Percentiles rank a stretch among this genome's conserved stretches.
Conservation (phyloP, 1,139 yeast genomes). For the Magnusiomyces paraingens region DNA sequence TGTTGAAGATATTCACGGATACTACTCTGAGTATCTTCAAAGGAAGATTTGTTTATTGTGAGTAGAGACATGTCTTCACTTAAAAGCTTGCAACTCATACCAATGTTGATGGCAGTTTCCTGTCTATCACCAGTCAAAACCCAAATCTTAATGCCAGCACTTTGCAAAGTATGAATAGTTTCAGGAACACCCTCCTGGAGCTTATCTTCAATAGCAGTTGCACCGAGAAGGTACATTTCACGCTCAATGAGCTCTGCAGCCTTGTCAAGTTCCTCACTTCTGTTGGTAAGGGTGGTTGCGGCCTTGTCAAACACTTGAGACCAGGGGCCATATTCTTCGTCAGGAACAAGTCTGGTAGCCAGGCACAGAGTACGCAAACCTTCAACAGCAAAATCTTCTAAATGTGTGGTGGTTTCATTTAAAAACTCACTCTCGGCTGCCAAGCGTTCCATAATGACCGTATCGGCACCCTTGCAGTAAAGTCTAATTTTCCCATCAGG, state of each 20-base stretch:
- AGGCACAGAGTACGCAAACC: conserved; percentile 93
- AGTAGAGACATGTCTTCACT: conserved; percentile 95
- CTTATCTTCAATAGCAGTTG: conserved; percentile 97
- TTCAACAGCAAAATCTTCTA: conserved; percentile 95
- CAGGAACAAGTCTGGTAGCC: conserved; percentile 76
- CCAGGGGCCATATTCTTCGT: conserved; percentile 70
- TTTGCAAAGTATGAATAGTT: conserved; percentile 87
- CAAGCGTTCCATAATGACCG: conserved; percentile 84
- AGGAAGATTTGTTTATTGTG: conserved; percentile 78
- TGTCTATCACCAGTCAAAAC: conserved; percentile 97
- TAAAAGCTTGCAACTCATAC: conserved; percentile 91
- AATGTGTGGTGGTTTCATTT: conserved; percentile 73
- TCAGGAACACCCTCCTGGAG: conserved; percentile 98
- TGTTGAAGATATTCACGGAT: conserved; percentile 71
- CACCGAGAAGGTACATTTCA: conserved; percentile 77
- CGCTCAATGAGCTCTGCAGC: conserved; percentile 80
- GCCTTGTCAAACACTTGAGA: conserved; percentile 61
- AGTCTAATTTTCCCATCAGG: conserved; percentile 90
- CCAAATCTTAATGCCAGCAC: conserved; percentile 97
- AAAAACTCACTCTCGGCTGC: conserved; percentile 71
- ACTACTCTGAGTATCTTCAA: conserved; percentile 66
- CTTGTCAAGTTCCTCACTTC: conserved; percentile 72
- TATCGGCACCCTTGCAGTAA: conserved; percentile 97
- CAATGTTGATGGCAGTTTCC: conserved; percentile 98
- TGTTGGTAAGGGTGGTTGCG: conserved; percentile 67